Evolutionary conservation across 768 basidiomycete genomes (phyloP).

Genomic region (Peribolospora baueri): DNA sequence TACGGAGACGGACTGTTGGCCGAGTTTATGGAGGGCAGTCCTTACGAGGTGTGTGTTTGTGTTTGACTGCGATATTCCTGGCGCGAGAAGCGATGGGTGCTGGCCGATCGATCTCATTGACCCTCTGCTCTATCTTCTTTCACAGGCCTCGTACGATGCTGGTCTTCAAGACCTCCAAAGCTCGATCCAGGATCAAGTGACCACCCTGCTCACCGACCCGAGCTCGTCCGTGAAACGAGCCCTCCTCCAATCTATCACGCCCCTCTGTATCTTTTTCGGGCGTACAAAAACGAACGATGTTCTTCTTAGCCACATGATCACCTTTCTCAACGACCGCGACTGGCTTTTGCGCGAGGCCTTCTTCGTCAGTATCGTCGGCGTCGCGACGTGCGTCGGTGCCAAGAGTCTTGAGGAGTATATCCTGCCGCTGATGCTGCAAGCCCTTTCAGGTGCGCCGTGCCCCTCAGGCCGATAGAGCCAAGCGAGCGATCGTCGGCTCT

Average conservation of each 20-base stretch:
- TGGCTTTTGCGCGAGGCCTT: constrained; percentile 79
- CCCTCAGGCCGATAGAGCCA: not conserved
- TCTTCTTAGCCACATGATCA: constrained; percentile 63
- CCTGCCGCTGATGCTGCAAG: constrained; percentile 84
- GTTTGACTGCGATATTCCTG: not conserved
- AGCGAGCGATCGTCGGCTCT: not conserved
- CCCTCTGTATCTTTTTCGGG: constrained; percentile 79
- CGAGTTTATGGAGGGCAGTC: constrained; percentile 49
- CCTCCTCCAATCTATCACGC: constrained; percentile 59
- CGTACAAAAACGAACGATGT: constrained; percentile 85
- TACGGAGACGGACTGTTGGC: constrained; percentile 41
- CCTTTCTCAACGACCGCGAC: constrained; percentile 52
- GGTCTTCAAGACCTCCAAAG: constrained; percentile 63
- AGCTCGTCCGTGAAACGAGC: constrained; percentile 79
- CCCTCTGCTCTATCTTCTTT: not conserved
- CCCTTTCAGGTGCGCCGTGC: constrained; percentile 47
- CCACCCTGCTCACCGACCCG: constrained; percentile 61
- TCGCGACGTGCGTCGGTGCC: constrained; percentile 79
- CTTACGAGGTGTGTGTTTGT: not conserved
- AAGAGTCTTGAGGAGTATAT: constrained; percentile 87
- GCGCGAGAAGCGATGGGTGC: not conserved
- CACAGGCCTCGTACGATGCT: constrained; percentile 69
- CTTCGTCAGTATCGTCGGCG: constrained; percentile 85
- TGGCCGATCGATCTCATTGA: not conserved
- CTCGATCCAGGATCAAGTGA: constrained; percentile 66